Conservation (phyloP, 306 rosid genomes). For the Cicer arietinum region DNA sequence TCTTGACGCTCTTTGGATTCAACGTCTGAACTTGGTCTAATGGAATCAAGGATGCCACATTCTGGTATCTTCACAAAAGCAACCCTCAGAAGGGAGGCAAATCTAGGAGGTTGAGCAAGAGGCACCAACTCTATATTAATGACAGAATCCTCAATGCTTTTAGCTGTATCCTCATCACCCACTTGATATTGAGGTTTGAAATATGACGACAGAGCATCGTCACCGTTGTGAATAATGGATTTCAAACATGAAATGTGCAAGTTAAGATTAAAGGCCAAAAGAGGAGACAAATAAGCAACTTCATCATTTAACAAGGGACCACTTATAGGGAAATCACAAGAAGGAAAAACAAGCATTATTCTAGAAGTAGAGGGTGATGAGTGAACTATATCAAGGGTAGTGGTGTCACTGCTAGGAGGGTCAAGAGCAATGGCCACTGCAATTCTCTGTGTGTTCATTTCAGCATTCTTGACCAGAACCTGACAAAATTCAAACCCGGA, state of each 20-base stretch:
- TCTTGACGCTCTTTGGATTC: conserved; percentile 80
- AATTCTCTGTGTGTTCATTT: conserved; percentile 59
- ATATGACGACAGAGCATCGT: conserved; percentile 64
- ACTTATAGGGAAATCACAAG: conserved; percentile 56
- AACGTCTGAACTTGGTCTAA: conserved; percentile 62
- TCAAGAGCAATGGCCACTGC: conserved; percentile 82
- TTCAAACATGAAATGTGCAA: conserved; percentile 80
- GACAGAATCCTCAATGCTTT: conserved; percentile 45
- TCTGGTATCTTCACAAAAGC: conserved; percentile 85
- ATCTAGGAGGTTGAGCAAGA: conserved; percentile 56
- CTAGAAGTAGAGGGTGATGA: conserved; percentile 31
- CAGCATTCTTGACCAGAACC: conserved; percentile 79
- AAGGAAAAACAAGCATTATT: conserved; percentile 74
- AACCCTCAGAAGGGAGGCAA: conserved; percentile 82
- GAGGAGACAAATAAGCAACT: conserved; percentile 79
- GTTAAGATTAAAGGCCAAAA: conserved; percentile 80
- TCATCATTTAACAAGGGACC: conserved; percentile 43
- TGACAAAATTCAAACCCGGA: conserved; percentile 30
- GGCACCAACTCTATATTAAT: conserved; percentile 63
- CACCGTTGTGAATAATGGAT: conserved; percentile 63
- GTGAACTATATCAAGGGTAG: conserved; percentile 3
- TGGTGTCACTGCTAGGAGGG: conserved; percentile 55
- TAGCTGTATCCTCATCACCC: conserved; percentile 46
- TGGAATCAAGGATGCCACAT: conserved; percentile 76
- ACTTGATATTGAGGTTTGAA: conserved; percentile 54